phyloP scores from a whole-genome alignment of 306 rosid species.

The Arachis stenosperma region DNA sequence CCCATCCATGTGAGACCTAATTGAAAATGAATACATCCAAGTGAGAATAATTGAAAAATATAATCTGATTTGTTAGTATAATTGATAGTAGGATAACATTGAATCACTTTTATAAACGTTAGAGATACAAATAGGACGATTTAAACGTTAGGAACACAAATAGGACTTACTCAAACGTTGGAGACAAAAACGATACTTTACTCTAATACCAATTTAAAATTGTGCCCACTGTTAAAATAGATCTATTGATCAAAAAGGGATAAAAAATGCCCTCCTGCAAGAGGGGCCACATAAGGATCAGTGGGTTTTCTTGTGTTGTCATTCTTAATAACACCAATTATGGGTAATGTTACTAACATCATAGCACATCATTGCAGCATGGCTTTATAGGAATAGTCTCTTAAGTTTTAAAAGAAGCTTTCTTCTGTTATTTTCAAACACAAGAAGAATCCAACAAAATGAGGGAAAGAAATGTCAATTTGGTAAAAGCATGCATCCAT shows the following conservation, averaged over 20 bases:
- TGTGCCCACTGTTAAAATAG: no score
- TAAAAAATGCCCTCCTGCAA: constrained; percentile 34
- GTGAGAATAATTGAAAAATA: no score
- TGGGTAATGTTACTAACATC: constrained; percentile 44
- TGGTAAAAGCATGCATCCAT: constrained; percentile 33
- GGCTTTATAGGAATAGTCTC: constrained; percentile 31
- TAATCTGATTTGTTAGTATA: no score
- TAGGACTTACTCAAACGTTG: no score
- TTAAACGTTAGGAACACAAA: no score
- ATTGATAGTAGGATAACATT: no score
- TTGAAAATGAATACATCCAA: no score
- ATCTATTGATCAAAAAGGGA: not conserved
- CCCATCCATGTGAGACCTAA: no score
- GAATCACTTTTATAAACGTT: no score
- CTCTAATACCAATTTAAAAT: no score
- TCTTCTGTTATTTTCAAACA: constrained; percentile 47
- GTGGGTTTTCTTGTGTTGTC: constrained; percentile 43
- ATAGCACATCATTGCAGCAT: constrained; percentile 43
- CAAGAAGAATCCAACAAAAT: constrained; percentile 40
- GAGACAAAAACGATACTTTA: no score
- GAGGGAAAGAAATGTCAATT: constrained; percentile 29
- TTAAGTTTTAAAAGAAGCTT: constrained; percentile 30
- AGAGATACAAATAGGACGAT: no score
- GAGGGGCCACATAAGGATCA: constrained; percentile 49
- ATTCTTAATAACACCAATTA: constrained; percentile 48